phyloP scores from a whole-genome alignment of 768 basidiomycete species.

The Hysterangium stoloniferum region DNA sequence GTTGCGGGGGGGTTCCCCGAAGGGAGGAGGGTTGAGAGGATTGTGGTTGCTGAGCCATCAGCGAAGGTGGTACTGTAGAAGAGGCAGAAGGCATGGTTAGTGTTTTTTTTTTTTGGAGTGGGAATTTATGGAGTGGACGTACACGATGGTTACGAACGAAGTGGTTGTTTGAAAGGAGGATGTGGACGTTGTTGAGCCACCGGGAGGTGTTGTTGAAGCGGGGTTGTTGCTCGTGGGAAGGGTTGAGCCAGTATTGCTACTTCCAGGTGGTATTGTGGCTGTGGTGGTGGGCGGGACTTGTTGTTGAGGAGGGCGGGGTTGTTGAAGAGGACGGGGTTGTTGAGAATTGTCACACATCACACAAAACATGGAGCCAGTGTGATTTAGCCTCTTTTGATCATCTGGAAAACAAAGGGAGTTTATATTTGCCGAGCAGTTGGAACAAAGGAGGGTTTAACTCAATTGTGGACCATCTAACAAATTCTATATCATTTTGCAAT shows the following conservation, averaged over 20 bases:
- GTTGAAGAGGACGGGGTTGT: neutral
- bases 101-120: neutral
- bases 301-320: neutral
- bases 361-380: no score
- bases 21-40: neutral
- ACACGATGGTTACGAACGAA: neutral
- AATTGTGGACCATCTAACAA: no score
- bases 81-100: no score
- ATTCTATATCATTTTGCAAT: no score
- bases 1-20: conserved; percentile 11
- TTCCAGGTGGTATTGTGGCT: neutral
- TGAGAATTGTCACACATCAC: no score
- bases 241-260: neutral
- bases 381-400: no score
- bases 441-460: no score
- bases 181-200: neutral
- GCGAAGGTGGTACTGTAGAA: conserved; percentile 9
- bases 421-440: no score
- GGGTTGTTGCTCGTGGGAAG: neutral
- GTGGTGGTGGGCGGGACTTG: neutral
- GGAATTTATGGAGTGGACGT: neutral
- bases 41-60: conserved; percentile 1
- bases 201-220: neutral
- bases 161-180: neutral
- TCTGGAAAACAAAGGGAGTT: no score